Conservation (phyloP, 1,284 basidiomycete species). For the Caloboletus firmus region DNA sequence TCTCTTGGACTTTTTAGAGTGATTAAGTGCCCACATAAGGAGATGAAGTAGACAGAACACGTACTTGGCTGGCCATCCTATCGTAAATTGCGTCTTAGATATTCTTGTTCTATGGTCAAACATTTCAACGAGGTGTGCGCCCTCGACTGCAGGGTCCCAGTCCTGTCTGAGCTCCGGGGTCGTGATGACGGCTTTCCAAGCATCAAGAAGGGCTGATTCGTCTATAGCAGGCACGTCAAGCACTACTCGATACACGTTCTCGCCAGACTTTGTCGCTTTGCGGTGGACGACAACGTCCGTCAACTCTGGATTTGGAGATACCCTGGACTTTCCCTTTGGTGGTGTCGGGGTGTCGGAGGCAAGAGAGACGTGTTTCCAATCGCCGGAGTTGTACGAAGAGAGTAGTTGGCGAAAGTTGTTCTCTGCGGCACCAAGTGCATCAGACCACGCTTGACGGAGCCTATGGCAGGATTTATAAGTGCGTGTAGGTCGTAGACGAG, state of each 20-base stretch:
- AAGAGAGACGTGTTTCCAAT: constrained; percentile 70
- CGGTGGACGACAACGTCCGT: constrained; percentile 71
- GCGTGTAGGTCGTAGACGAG: not conserved
- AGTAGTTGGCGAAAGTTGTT: constrained; percentile 67
- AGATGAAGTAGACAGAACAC: constrained; percentile 34
- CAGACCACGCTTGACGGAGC: constrained; percentile 72
- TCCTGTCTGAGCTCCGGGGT: constrained; percentile 85
- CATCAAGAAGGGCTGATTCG: constrained; percentile 65
- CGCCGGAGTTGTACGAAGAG: constrained; percentile 56
- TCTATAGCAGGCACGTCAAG: constrained; percentile 74
- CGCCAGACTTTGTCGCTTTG: constrained; percentile 60
- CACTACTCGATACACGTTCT: constrained; percentile 79
- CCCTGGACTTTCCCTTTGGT: constrained; percentile 62
- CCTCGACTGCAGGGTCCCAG: constrained; percentile 93
- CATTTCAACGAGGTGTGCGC: constrained; percentile 80
- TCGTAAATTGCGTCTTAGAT: constrained; percentile 83
- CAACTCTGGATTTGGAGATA: constrained; percentile 53
- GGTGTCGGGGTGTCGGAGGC: constrained; percentile 44
- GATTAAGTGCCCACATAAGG: constrained; percentile 1
- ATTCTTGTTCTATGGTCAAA: constrained; percentile 86
- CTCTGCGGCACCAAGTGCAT: constrained; percentile 69
- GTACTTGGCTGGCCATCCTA: constrained; percentile 97
- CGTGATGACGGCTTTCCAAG: constrained; percentile 80
- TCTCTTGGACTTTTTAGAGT: constrained; percentile 72
- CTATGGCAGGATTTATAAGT: constrained; percentile 37